Conservation (phyloP, 2,329 filamentous ascomycete genomes). For the Diaporthe nobilis region DNA sequence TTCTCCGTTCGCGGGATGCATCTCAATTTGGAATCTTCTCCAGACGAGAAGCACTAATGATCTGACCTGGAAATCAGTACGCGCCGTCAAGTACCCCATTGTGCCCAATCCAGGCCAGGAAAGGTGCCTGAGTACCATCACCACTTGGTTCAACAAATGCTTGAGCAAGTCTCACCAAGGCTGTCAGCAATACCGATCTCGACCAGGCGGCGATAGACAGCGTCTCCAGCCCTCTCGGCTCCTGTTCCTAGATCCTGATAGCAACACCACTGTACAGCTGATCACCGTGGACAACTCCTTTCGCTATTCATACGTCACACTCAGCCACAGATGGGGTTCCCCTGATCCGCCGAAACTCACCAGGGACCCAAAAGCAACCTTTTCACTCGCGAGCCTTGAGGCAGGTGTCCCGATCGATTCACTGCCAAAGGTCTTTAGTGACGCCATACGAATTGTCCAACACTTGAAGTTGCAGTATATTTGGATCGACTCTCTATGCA, state of each 20-base stretch:
- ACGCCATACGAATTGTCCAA: neutral
- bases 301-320: neutral
- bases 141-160: neutral
- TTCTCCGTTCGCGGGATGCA: neutral
- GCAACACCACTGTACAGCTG: neutral
- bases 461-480: constrained; percentile 2
- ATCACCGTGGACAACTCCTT: neutral
- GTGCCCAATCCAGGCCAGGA: neutral
- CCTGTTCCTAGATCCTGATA: neutral
- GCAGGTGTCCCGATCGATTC: neutral
- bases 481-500: constrained; percentile 22
- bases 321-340: constrained; percentile 24
- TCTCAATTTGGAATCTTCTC: neutral
- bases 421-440: constrained; percentile 1
- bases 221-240: neutral
- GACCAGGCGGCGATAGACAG: neutral
- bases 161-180: neutral
- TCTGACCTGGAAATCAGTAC: neutral
- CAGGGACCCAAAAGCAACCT: neutral
- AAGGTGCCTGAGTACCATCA: neutral
- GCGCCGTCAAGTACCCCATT: neutral
- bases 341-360: constrained; percentile 17
- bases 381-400: neutral
- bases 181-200: neutral
- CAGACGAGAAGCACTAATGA: neutral